Base-by-base conservation (phyloP, 306 rosid genomes). In the Rosa lucieae region DNA sequence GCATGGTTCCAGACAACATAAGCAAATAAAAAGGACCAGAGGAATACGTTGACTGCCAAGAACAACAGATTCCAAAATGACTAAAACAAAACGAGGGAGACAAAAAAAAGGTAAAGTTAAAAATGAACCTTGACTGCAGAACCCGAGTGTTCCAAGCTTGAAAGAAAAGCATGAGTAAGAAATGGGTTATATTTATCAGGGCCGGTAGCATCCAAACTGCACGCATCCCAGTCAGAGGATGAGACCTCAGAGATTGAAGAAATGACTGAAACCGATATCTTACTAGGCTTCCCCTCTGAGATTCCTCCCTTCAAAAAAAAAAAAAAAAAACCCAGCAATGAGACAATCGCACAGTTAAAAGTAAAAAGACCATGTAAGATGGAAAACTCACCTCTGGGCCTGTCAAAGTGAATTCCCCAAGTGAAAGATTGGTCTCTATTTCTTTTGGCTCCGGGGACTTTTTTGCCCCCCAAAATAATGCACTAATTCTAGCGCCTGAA, bases 221-320 rank as follows among this genome's bases (percentile, higher is more conserved):
- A 94, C 0, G 97, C 97, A 76, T 94, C 97, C 99, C 99, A 94
- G 56, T 82, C 89, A n/a, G 75, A 61, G 62, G 92, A 77, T 21
- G 97, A 70, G 77, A 94, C 84, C 10, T 94, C 95, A 14, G 88
- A 92, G 81, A 94, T 89, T 44, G 97, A 92, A 75, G 97, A 87
- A 37, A 86, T 67, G 59, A 90, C 88, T 11, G 90, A 88, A 53
- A 94, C 85, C 29, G 86, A 85, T 58, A 94, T 71, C 68, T 46
- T 68, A 77, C 85, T 82, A 8, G 87, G 74, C 37, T 32, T 32
- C 37, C 37, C 37, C 37, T 71, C 82, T 52, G 74, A 76, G 17
- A 75, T 66, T 74, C 49, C 89, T 74, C 44, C 89, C 90, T 82
- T 82, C 47, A 77, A 77, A 73, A 13, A 52, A 20, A 70, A 13